Evolutionary conservation across 768 basidiomycete genomes (phyloP), one percentile per base, ranked within the genome.

Genomic region (Leccinum pellstonianum): DNA sequence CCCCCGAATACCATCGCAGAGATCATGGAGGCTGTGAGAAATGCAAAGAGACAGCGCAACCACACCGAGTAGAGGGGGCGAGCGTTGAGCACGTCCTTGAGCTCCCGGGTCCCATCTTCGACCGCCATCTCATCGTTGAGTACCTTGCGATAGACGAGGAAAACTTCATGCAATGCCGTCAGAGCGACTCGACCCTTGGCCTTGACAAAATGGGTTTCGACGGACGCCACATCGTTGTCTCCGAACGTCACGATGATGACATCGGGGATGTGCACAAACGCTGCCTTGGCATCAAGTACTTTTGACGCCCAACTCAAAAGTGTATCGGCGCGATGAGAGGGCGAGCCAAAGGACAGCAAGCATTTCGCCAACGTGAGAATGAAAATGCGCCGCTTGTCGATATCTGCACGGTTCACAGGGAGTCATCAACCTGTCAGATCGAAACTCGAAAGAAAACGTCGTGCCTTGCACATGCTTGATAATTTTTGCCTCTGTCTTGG

Each of bases 331-430:
- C 95, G 83, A 73, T 97, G 95, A 21, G 93, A 93, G 2, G 94
- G 94, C n/a, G 94, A 91, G 19, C 95, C 95, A 71, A 91, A 95
- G n/a, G 86, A 81, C 70, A 98, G 84, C 59, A 98, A 81, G 11
- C 91, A 91, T 70, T 92, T 90, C 3, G 93, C 91, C 25, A 97
- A 82, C 69, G 87, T 88, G 66, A 95, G 77, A 53, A 97, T 80
- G 76, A 97, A 97, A 56, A 87, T 85, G 58, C 81, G 79, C 54
- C 84, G 80, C 50, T 75, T 77, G 31, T 76, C 71, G 8, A 81
- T 69, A 55, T 81, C 85, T 85, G 58, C 15, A 35, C 4, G 43
- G 43, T 46, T 57, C 33, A 50, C 59, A 23, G 37, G 11, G 19
- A 46, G 58, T 52, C 51, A 51, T 60, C 33, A 23, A 35, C 46